phyloP scores from a whole-genome alignment of 202 grass and related monocot genomes.

The Panicum hallii region DNA sequence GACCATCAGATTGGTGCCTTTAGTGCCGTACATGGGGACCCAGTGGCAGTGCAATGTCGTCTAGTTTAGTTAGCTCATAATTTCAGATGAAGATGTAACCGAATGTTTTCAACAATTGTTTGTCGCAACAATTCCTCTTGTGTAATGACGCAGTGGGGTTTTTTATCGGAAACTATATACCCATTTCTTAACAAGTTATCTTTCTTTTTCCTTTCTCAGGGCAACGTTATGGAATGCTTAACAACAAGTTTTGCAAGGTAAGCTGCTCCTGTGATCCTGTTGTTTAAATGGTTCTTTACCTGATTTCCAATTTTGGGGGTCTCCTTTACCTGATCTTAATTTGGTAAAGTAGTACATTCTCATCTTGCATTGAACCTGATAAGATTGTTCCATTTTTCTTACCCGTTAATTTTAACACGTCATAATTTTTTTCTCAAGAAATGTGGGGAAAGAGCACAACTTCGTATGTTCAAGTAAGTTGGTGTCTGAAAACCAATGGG shows the following conservation, averaged over 20 bases:
- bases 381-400: background rate
- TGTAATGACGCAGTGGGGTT: background rate
- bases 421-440: slow-evolving; percentile 26
- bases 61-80: background rate
- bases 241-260: slow-evolving; percentile 63
- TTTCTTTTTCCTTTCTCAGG: slow-evolving; percentile 30
- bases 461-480: slow-evolving; percentile 22
- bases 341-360: background rate
- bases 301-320: background rate
- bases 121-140: background rate
- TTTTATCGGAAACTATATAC: background rate
- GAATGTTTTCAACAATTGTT: background rate
- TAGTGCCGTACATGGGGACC: background rate
- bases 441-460: slow-evolving; percentile 37
- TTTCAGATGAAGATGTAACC: background rate
- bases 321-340: background rate
- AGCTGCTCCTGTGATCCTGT: background rate
- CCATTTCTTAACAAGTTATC: background rate
- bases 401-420: background rate
- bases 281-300: background rate
- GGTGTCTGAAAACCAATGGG: slow-evolving; percentile 44
- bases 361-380: background rate
- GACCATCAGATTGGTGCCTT: background rate
- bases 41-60: background rate
- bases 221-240: slow-evolving; percentile 65